Conservation (phyloP, 1,139 yeast genomes). For the Spathaspora jeffriesii region DNA sequence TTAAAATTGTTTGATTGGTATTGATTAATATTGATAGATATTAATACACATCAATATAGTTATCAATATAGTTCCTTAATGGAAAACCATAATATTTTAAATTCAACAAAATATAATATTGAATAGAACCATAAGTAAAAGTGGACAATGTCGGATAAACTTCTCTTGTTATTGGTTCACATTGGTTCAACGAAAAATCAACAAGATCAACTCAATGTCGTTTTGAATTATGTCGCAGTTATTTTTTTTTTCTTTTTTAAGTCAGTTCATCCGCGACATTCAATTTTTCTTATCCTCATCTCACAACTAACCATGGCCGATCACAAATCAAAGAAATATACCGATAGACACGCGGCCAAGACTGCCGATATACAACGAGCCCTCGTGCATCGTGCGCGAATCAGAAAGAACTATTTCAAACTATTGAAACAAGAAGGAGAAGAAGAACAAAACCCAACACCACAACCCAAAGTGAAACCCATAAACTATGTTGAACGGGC, state of each 20-base stretch:
- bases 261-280: neutral
- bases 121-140: too few species aligned
- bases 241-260: neutral
- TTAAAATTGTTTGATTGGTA: too few species aligned
- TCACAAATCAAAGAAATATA: constrained; percentile 20
- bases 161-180: too few species aligned
- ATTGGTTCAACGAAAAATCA: too few species aligned
- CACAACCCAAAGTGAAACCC: constrained; percentile 17
- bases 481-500: constrained; percentile 48
- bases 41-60: too few species aligned
- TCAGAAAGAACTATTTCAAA: constrained; percentile 81
- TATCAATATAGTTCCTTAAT: too few species aligned
- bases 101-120: too few species aligned
- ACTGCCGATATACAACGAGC: constrained; percentile 70
- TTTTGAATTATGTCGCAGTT: too few species aligned
- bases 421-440: constrained; percentile 71
- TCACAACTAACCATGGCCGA: neutral
- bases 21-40: too few species aligned
- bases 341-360: constrained; percentile 43
- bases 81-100: too few species aligned
- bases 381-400: constrained; percentile 78
- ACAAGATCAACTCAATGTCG: too few species aligned
- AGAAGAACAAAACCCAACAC: constrained; percentile 12
- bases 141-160: too few species aligned
- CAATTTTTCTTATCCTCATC: neutral